Percentiles rank a stretch among this genome's conserved stretches.
phyloP scores from a whole-genome alignment of 2,329 filamentous ascomycete genomes.

The Xylariaceae sp. region DNA sequence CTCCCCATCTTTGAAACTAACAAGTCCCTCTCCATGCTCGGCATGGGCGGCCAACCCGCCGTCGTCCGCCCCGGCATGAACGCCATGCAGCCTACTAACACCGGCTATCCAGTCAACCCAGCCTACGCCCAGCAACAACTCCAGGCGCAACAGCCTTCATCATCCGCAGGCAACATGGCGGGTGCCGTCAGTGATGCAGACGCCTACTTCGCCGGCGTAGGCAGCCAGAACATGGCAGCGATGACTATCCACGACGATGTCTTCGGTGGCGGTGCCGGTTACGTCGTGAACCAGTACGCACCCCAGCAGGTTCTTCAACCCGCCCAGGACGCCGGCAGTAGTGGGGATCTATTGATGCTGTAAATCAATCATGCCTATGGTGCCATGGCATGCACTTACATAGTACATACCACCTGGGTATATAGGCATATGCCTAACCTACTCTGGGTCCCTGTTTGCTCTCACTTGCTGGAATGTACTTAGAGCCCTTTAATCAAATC shows the following conservation, averaged over 20 bases:
- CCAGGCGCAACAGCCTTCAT: conserved; percentile 32
- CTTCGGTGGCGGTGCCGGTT: conserved; percentile 57
- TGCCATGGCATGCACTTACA: too few species aligned
- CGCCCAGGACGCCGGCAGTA: conserved; percentile 56
- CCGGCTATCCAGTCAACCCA: too few species aligned
- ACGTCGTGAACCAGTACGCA: conserved; percentile 77
- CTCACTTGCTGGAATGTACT: not conserved
- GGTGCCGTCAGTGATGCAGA: conserved; percentile 80
- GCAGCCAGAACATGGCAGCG: conserved; percentile 65
- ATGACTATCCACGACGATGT: conserved; percentile 59
- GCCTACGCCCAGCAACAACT: too few species aligned
- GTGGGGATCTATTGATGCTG: conserved; percentile 66
- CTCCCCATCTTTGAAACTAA: conserved; percentile 46
- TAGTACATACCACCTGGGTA: too few species aligned
- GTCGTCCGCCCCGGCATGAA: conserved; percentile 40
- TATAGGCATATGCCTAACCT: not conserved
- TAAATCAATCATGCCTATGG: conserved; percentile 31
- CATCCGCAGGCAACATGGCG: conserved; percentile 39
- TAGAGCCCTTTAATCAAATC: not conserved
- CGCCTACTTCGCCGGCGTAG: conserved; percentile 79
- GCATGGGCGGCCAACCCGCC: conserved; percentile 47
- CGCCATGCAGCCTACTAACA: conserved; percentile 15
- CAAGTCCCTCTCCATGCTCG: conserved; percentile 57
- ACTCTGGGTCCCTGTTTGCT: not conserved
- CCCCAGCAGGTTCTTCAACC: conserved; percentile 71